A percentile compares a stretch with the other conserved stretches of the same genome.
phyloP scores from a whole-genome alignment of 2,329 filamentous ascomycete species.

The Aureobasidium uvarum region DNA sequence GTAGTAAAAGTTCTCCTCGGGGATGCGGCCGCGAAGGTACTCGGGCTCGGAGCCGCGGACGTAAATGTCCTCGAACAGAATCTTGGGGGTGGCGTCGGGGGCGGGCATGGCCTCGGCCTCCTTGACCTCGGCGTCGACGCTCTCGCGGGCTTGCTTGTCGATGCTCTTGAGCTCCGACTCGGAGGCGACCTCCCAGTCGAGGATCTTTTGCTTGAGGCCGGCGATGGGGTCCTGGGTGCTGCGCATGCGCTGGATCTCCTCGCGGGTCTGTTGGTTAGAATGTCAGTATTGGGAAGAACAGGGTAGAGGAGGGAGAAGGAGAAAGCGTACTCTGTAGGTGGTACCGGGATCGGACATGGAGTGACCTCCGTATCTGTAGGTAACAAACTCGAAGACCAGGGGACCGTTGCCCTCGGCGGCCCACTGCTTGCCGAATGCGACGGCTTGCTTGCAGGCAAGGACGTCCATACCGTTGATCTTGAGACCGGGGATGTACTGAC shows the following conservation, averaged over 20 bases:
- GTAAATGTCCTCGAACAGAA: conserved; percentile 96
- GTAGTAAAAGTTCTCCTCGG: conserved; percentile 90
- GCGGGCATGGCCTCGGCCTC: conserved; percentile 82
- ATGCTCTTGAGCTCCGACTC: conserved; percentile 96
- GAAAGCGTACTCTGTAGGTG: conserved; percentile 71
- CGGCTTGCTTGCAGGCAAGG: conserved; percentile 93
- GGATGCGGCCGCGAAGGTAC: conserved; percentile 81
- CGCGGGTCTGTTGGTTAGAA: conserved; percentile 64
- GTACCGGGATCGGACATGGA: conserved; percentile 99
- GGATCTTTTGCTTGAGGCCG: conserved; percentile 94
- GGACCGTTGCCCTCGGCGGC: conserved; percentile 81
- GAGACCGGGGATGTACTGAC: conserved; percentile 98
- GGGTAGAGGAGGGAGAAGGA: background rate
- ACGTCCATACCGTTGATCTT: conserved; percentile 99
- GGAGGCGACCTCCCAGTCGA: conserved; percentile 87
- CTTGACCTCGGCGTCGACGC: conserved; percentile 87
- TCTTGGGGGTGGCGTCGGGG: conserved; percentile 75
- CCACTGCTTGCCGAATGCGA: conserved; percentile 90
- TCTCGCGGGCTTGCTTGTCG: conserved; percentile 85
- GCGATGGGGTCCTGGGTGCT: conserved; percentile 98
- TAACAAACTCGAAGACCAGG: conserved; percentile 97
- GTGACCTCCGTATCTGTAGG: conserved; percentile 98
- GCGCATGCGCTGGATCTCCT: conserved; percentile 99
- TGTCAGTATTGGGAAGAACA: background rate
- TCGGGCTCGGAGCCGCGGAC: conserved; percentile 81